Base-by-base conservation (phyloP, 179 eudicot species). In the Heliamphora pulchella region DNA sequence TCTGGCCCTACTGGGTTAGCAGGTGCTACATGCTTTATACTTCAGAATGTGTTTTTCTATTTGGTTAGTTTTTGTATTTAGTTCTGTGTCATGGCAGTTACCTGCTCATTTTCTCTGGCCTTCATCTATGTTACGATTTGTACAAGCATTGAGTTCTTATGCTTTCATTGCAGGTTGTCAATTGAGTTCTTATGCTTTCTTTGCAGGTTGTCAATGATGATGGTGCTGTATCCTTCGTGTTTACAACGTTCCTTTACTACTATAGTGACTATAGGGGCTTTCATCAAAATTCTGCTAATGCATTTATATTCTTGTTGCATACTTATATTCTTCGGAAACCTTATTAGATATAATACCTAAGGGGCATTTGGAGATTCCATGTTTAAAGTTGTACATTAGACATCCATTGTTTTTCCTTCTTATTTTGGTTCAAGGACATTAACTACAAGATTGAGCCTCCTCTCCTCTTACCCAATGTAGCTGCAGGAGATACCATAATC, bases 191-290 rank as follows among this genome's bases (percentile, higher is more conserved):
- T 68, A 11, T 59, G 67, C 8, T 62, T 78, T 48, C 64, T 43
- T 39, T 90, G 89, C 94, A 93, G 98, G 98, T 92, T 84, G 89
- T 94, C 84, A 85, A 90, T 85, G 98, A 94, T 83, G 98, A 94
- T 88, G 98, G 98, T 62, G 93, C 98, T 80, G 98, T 94, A 94
- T 94, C 98, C 95, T 92, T 87, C 7, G 15, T 67, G 11, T 46
- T 80, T 53, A 66, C 11, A 50, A 43, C 64, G 18, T 71, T 84
- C 54, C 65, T 72, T 73, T 51, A 70, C 65, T 59, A 58, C 13
- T 8, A 4, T 64, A 11, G 22, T 64, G 13, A 20, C 68, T 17
- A 20, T 20, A 3, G 47, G 41, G 43, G 50, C 61, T 6, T 80
- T 20, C 13, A 2, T 39, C 63, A 41, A 41, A 58, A 17, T 10